phyloP scores from a whole-genome alignment of 1,139 yeast genomes.

The Diutina rugosa region DNA sequence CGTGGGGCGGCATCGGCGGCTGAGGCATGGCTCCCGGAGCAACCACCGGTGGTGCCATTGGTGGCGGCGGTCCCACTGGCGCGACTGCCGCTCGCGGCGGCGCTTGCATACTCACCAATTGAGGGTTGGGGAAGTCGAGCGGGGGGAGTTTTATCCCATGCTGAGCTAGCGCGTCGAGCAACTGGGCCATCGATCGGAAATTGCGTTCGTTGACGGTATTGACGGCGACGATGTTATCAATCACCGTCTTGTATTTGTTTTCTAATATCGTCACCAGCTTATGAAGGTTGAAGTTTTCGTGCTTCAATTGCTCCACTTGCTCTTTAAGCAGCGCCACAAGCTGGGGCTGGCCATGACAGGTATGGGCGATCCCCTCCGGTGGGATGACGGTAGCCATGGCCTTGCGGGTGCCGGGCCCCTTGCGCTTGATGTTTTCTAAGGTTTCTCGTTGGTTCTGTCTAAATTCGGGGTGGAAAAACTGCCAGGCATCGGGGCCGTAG shows the following conservation, averaged over 20 bases:
- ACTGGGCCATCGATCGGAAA: constrained; percentile 34
- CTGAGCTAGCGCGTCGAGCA: constrained; percentile 36
- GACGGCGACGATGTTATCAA: constrained; percentile 45
- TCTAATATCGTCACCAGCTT: constrained; percentile 12
- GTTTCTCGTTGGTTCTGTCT: constrained; percentile 56
- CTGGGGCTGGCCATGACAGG: constrained; percentile 3
- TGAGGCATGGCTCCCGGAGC: constrained; percentile 2
- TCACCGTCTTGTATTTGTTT: constrained; percentile 46
- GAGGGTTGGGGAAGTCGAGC: constrained; percentile 38
- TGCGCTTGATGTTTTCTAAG: constrained; percentile 68
- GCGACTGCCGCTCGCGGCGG: constrained; percentile 4
- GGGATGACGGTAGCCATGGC: constrained; percentile 3
- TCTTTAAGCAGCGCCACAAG: constrained; percentile 7
- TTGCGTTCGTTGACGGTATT: constrained; percentile 45
- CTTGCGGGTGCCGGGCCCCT: constrained; percentile 53
- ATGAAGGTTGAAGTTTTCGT: constrained; percentile 18
- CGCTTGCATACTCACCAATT: constrained; percentile 11
- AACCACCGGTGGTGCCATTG: background rate
- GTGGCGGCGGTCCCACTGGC: constrained; percentile 2
- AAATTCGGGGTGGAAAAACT: constrained; percentile 85
- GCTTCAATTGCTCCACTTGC: constrained; percentile 25
- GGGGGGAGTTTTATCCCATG: constrained; percentile 61
- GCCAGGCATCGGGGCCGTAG: constrained; percentile 85
- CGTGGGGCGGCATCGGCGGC: constrained; percentile 5
- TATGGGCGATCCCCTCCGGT: background rate